Evolutionary conservation across 1,284 basidiomycete species (phyloP), one percentile per base, ranked within the genome.

Genomic region (Ustilago bromivora): DNA sequence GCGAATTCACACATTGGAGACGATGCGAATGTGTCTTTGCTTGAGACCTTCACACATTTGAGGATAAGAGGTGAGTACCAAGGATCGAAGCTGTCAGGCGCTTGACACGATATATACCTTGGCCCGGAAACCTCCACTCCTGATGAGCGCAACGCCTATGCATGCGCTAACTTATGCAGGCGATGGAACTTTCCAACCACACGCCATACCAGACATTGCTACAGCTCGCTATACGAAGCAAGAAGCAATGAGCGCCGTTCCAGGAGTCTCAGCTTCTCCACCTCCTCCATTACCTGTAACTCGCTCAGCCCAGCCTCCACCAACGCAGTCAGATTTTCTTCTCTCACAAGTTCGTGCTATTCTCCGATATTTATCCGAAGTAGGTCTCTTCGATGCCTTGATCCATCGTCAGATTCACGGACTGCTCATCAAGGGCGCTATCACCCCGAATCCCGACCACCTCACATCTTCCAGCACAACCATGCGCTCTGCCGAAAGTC

Each of bases 291-390:
- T 68, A 6, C 67, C 67, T 17, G n/a, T 61, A 38, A 49, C 46
- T 23, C 57, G 59, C 10, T 53, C 57, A 31, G 6, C 41, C 15
- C 72, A 66, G 11, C 57, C 68, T 9, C 57, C 62, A 12, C 61
- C 67, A 4, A 60, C 41, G 5, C 67, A 64, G 15, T 43, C 63
- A 46, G 61, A 70, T 19, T 65, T 70, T 57, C 54, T 70, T 3
- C 67, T 70, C 31, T 70, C 67, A 1, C 67, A 70, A 53, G 57
- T 64, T 23, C 61, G 67, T 6, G 38, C 67, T 2, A 70, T 56
- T 2, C 61, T 69, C 8, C 61, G 66, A 51, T 69, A 69, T 32
- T 43, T 69, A 2, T 61, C 61, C 40, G 61, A 69, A 57, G 63
- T 69, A 8, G 66, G 66, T 12, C 51, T 43, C 10, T 69, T 69